A percentile compares a stretch with the other conserved stretches of the same genome.
Conservation (phyloP, 78 protist genomes). For the Monocercomonoides exilis region DNA sequence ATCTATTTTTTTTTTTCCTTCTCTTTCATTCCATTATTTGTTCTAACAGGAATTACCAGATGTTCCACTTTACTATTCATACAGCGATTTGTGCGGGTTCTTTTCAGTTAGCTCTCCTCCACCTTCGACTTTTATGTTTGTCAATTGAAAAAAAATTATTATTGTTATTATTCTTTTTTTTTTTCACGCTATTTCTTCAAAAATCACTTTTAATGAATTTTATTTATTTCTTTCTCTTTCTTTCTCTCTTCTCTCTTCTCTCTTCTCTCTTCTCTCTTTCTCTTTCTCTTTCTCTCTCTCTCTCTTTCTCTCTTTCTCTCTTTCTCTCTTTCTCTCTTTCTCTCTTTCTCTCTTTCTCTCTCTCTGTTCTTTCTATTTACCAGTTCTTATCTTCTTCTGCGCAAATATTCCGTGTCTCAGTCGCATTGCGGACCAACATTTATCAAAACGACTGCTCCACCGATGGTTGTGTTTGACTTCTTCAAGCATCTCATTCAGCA, state of each 20-base stretch:
- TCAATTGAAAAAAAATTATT: background rate
- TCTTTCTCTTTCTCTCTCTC: background rate
- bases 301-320: too few relatives aligned
- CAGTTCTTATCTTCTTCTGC: slow-evolving; percentile 43
- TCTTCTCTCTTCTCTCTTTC: background rate
- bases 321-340: too few relatives aligned
- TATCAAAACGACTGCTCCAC: slow-evolving; percentile 78
- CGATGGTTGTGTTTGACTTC: slow-evolving; percentile 50
- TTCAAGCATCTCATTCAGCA: background rate
- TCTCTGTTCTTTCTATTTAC: background rate
- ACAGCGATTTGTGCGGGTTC: slow-evolving; percentile 25
- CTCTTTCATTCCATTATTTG: slow-evolving; percentile 51
- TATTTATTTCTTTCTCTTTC: too few relatives aligned
- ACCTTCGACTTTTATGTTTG: background rate
- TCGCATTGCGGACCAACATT: slow-evolving; percentile 50
- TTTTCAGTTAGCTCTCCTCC: slow-evolving; percentile 16
- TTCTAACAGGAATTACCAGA: slow-evolving; percentile 65
- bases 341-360: background rate
- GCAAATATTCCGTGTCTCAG: slow-evolving; percentile 59
- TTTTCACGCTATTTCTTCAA: background rate
- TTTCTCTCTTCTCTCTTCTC: too few relatives aligned
- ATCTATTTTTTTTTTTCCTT: too few relatives aligned
- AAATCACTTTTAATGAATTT: background rate
- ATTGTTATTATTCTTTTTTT: too few relatives aligned
- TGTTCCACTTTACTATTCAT: slow-evolving; percentile 41